Base-by-base conservation (phyloP, 129 eudicot species). In the Flaveria linearis region DNA sequence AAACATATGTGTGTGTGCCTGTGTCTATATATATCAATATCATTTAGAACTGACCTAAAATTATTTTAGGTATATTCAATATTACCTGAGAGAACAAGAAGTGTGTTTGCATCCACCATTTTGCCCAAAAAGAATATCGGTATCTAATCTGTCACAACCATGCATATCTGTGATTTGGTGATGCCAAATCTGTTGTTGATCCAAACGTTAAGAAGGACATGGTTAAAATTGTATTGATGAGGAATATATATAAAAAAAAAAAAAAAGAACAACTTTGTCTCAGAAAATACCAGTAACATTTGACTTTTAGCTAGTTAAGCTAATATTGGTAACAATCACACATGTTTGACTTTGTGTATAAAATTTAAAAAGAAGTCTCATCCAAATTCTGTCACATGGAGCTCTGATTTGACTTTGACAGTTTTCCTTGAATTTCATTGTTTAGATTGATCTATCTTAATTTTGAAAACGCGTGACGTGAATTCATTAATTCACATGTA, bases 41-140 rank as follows among this genome's bases (percentile, higher is more conserved):
- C 5, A 4, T 56, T 17, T 69, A 14, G 36, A 42, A 17, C 39
- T 46, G 60, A 20, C 68, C 46, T 51, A 17, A 30, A 7, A 23
- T 16, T 41, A 53, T 12, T 2, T 36, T 73, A 66, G 36, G 55
- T 5, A 53, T 33, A 36, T 23, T 12, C 4, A 20, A 3, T 39
- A 14, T 55, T 79, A 88, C 99, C 99, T 81, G 99, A 95, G 76
- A 95, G 97, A 79, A 95, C 99, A 43, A 95, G 97, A 65, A 95
- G 99, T 55, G 97, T 95, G n/a, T 86, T 91, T 95, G 89, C 99
- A 95, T 39, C 99, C 99, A 23, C 99, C 99, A 33, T 95, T 95
- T 80, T 95, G 96, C 58, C 99, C 99, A 6, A 95, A 95, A 64
- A 95, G 92, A 63, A 95, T 91, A 85, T 95, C 99, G 0, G 99